Evolutionary conservation across 495 filamentous ascomycete species (phyloP).

Genomic region (Pyrenula massariospora): DNA sequence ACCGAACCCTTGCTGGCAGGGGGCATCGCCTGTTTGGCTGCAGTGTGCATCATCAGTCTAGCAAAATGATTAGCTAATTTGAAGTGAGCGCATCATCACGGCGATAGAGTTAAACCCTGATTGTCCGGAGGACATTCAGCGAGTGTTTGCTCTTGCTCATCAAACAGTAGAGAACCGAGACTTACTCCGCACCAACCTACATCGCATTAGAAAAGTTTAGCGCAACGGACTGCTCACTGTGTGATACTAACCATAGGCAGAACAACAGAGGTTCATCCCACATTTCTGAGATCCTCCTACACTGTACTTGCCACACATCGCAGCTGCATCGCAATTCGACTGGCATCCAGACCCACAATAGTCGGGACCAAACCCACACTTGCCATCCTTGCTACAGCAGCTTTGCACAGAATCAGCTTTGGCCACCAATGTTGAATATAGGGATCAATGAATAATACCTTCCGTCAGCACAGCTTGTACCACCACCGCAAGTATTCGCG

Average conservation of each 20-base stretch:
- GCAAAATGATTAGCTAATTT: not conserved
- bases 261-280: slow-evolving; percentile 12
- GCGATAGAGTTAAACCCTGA: not conserved
- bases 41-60: slow-evolving; percentile 2
- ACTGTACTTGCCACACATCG: slow-evolving; percentile 10
- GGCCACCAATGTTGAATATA: not conserved
- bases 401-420: not conserved
- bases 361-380: slow-evolving; percentile 14
- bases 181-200: not conserved
- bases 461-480: not conserved
- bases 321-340: slow-evolving; percentile 7
- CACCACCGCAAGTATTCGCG: not conserved
- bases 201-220: slow-evolving; percentile 4
- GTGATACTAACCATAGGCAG: not conserved
- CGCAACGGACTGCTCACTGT: not conserved
- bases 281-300: slow-evolving; percentile 7
- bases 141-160: not conserved
- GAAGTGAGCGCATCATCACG: not conserved
- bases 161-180: not conserved
- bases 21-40: slow-evolving; percentile 1
- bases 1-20: slow-evolving; percentile 5
- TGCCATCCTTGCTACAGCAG: slow-evolving; percentile 7
- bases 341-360: slow-evolving; percentile 3
- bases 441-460: not conserved
- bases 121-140: not conserved